phyloP scores from a whole-genome alignment of 768 basidiomycete genomes.

The Trametes cinnabarina region DNA sequence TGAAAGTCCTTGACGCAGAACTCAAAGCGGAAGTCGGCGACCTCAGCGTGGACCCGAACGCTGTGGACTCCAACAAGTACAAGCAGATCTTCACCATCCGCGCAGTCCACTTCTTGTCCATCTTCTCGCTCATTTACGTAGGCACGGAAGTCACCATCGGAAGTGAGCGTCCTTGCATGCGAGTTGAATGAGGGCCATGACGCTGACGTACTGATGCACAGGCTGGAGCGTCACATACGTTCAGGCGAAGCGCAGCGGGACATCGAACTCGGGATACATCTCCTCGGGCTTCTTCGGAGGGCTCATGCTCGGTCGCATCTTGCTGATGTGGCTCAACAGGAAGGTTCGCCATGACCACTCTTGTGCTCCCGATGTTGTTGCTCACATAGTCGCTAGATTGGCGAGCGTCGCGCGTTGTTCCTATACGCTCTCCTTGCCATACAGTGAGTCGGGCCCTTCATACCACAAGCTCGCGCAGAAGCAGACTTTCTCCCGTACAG shows the following conservation, averaged over 20 bases:
- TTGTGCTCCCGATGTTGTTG: no score
- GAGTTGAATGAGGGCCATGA: neutral
- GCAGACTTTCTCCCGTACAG: neutral
- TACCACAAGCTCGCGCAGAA: neutral
- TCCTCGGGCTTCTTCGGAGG: conserved; percentile 42
- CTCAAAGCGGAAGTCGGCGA: conserved; percentile 28
- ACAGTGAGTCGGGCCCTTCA: conserved; percentile 17
- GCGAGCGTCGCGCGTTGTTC: conserved; percentile 28
- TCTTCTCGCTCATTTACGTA: conserved; percentile 42
- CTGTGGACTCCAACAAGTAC: conserved; percentile 27
- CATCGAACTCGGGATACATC: conserved; percentile 39
- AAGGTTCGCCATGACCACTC: conserved; percentile 13
- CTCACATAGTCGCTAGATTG: conserved; percentile 17
- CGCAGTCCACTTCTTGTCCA: conserved; percentile 38
- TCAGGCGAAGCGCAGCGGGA: conserved; percentile 37
- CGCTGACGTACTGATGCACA: neutral
- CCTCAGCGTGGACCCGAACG: conserved; percentile 18
- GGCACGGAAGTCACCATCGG: conserved; percentile 45
- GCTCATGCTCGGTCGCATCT: conserved; percentile 27
- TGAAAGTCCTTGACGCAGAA: conserved; percentile 15
- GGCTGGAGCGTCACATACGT: conserved; percentile 48
- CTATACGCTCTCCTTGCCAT: conserved; percentile 28
- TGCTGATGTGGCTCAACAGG: conserved; percentile 28
- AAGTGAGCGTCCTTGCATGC: conserved; percentile 21
- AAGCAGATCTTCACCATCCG: conserved; percentile 35